phyloP scores from a whole-genome alignment of 441 rosid species.

The Populus hybrid region DNA sequence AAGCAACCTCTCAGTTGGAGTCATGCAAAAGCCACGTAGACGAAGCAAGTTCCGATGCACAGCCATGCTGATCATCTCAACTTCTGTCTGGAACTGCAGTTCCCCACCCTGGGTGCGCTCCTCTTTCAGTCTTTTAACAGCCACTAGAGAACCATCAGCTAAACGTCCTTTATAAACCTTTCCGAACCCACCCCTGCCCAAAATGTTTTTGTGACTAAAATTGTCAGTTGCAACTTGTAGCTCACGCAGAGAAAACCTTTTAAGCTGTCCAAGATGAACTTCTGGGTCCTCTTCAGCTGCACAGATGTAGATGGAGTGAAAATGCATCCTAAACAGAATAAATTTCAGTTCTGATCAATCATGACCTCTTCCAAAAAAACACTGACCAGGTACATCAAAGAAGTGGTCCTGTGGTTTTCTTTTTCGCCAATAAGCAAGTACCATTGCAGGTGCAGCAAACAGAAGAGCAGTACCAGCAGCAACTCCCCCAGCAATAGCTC shows the following conservation, averaged over 20 bases:
- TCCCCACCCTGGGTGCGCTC: conserved; percentile 86
- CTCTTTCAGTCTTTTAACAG: conserved; percentile 83
- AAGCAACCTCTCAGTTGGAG: conserved; percentile 83
- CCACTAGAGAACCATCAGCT: conserved; percentile 72
- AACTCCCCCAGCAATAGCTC: conserved; percentile 92
- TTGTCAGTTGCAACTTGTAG: conserved; percentile 78
- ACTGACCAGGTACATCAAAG: conserved; percentile 94
- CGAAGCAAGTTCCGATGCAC: conserved; percentile 86
- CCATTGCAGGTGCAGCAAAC: conserved; percentile 87
- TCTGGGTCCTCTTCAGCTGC: conserved; percentile 96
- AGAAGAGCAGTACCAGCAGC: conserved; percentile 95
- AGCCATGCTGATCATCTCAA: conserved; percentile 91
- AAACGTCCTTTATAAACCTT: conserved; percentile 89
- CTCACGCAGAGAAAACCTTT: conserved; percentile 76
- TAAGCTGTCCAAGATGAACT: conserved; percentile 84
- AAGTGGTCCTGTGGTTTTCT: conserved; percentile 80
- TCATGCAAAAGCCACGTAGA: conserved; percentile 90
- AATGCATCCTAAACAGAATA: conserved; percentile 6
- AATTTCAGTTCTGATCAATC: conserved; percentile 5
- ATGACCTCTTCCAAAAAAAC: conserved; percentile 11
- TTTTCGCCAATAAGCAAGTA: conserved; percentile 68
- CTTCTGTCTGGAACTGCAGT: conserved; percentile 87
- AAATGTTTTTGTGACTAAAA: conserved; percentile 64
- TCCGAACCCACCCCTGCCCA: conserved; percentile 87
- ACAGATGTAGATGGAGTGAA: conserved; percentile 19